Evolutionary conservation across 805 yeast genomes (phyloP).

Genomic region (Cyberlindnera mrakii): DNA sequence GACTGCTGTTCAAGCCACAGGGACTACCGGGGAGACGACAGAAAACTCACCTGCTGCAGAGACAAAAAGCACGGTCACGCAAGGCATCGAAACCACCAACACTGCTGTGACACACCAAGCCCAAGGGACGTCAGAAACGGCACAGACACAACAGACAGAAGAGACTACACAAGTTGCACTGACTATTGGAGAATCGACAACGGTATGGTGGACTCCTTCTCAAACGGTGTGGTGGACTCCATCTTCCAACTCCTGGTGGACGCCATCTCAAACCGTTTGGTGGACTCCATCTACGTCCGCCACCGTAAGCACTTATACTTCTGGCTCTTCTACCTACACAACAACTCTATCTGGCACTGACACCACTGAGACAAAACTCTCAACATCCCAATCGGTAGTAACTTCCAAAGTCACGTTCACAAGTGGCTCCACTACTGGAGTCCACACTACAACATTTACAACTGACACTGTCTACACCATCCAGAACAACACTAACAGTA

Average conservation of each 20-base stretch:
- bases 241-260: constrained; percentile 7
- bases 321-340: constrained; percentile 1
- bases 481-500: constrained; percentile 9
- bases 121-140: constrained; percentile 1
- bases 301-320: neutral
- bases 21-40: neutral
- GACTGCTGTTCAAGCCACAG: neutral
- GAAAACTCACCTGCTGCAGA: neutral
- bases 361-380: neutral
- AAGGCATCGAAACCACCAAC: too few species aligned
- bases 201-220: constrained; percentile 18
- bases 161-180: neutral
- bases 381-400: constrained; percentile 8
- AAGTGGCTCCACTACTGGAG: constrained; percentile 14
- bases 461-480: constrained; percentile 9
- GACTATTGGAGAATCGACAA: constrained; percentile 6
- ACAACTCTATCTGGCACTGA: neutral
- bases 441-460: constrained; percentile 10
- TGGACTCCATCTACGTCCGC: constrained; percentile 8
- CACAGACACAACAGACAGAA: neutral
- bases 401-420: constrained; percentile 10
- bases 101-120: too few species aligned
- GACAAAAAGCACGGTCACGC: too few species aligned
- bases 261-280: constrained; percentile 10
- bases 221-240: constrained; percentile 12